A percentile compares a stretch with the other conserved stretches of the same genome.
phyloP scores from a whole-genome alignment of 2,329 filamentous ascomycete genomes.

The Acrocalymma vagum region DNA sequence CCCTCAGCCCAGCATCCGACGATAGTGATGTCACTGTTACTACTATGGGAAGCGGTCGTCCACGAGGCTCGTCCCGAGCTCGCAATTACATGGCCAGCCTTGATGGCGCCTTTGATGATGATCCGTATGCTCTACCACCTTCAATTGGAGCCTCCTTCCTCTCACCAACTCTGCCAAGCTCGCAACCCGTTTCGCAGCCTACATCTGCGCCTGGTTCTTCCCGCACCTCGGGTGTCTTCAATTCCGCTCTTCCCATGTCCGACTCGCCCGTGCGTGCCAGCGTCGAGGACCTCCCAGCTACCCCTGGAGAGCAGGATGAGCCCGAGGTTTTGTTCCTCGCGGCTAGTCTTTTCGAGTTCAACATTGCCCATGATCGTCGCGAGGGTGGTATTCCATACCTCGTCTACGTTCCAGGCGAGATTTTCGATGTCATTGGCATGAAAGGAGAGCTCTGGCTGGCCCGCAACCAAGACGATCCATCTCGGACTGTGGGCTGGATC shows the following conservation, averaged over 20 bases:
- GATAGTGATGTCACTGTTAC: conserved; percentile 40
- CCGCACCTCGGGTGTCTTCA: conserved; percentile 81
- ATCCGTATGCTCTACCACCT: conserved; percentile 33
- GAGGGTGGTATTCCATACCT: conserved; percentile 97
- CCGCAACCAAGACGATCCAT: conserved; percentile 91
- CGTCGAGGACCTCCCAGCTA: conserved; percentile 31
- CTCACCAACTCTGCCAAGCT: conserved; percentile 25
- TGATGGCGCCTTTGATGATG: conserved; percentile 38
- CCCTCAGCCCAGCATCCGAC: conserved; percentile 35
- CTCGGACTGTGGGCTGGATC: conserved; percentile 88
- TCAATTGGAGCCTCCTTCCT: conserved; percentile 39
- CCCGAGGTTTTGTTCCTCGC: conserved; percentile 88
- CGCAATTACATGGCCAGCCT: conserved; percentile 32
- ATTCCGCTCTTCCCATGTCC: conserved; percentile 83
- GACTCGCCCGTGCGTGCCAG: conserved; percentile 57
- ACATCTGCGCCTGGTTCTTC: conserved; percentile 37
- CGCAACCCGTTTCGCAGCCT: conserved; percentile 27
- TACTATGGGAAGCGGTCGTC: conserved; percentile 28
- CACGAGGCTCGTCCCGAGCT: conserved; percentile 30
- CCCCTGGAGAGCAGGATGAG: conserved; percentile 59
- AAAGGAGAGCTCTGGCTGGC: conserved; percentile 98
- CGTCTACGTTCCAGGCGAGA: conserved; percentile 91
- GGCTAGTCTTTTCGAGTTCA: conserved; percentile 95
- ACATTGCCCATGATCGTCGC: conserved; percentile 89
- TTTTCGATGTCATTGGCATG: conserved; percentile 79